Evolutionary conservation across 163 green algal species (phyloP).

Genomic region (Scenedesmus sp.): DNA sequence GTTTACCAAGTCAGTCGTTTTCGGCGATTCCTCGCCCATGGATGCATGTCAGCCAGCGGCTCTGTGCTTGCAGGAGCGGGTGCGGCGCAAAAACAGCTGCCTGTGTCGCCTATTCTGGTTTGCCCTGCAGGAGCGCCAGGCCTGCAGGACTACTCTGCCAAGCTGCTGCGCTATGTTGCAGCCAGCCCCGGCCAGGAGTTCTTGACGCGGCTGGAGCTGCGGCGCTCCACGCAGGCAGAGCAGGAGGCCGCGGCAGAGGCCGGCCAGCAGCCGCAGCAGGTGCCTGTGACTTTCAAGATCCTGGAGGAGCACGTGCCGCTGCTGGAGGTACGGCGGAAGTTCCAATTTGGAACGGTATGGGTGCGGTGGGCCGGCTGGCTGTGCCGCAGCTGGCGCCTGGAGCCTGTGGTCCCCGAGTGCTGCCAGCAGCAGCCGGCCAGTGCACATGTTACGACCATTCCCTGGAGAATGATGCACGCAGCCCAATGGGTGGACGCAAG

Average conservation of each 20-base stretch:
- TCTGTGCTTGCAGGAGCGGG: background rate
- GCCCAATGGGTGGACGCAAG: no score
- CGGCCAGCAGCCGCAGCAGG: conserved; percentile 30
- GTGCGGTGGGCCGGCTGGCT: background rate
- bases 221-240: conserved; percentile 55
- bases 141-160: conserved; percentile 72
- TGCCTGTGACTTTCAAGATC: conserved; percentile 73
- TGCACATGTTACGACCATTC: background rate
- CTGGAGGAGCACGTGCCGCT: conserved; percentile 73
- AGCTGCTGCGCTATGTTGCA: conserved; percentile 76
- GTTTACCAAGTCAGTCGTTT: no score
- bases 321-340: conserved; percentile 48
- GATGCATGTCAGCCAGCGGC: background rate
- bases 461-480: no score
- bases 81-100: background rate
- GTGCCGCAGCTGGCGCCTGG: background rate
- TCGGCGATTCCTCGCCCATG: no score
- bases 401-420: background rate
- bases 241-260: conserved; percentile 60
- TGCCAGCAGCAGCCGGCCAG: background rate
- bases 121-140: background rate
- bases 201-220: conserved; percentile 62
- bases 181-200: conserved; percentile 75
- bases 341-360: background rate
- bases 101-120: conserved; percentile 26